Percentiles rank a stretch among this genome's conserved stretches.
phyloP scores from a whole-genome alignment of 2,329 filamentous ascomycete genomes.

The Colletotrichum falcatum region DNA sequence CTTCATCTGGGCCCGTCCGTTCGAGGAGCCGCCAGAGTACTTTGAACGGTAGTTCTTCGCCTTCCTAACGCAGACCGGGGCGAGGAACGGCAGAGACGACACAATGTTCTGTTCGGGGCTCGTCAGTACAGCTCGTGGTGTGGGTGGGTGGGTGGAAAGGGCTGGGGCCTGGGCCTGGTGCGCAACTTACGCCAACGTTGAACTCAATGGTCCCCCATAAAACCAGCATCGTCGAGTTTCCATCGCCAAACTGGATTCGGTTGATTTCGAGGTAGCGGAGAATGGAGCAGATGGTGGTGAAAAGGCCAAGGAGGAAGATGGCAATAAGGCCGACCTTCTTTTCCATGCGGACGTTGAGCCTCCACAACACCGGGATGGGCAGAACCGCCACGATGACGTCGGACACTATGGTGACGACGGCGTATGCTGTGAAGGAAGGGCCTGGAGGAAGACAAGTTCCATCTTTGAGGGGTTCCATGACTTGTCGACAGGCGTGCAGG shows the following conservation, averaged over 20 bases:
- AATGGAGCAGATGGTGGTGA: slow-evolving; percentile 67
- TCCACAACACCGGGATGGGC: slow-evolving; percentile 62
- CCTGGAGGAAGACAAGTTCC: slow-evolving; percentile 61
- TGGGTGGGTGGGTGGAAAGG: background rate
- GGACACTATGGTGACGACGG: slow-evolving; percentile 63
- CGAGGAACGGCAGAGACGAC: slow-evolving; percentile 59
- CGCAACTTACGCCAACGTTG: slow-evolving; percentile 63
- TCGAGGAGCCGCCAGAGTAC: slow-evolving; percentile 47
- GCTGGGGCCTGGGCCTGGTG: too few relatives aligned
- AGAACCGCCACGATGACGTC: slow-evolving; percentile 63
- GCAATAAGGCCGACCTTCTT: slow-evolving; percentile 64
- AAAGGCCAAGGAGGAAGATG: slow-evolving; percentile 65
- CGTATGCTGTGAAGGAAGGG: slow-evolving; percentile 64
- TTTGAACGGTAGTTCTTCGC: slow-evolving; percentile 57
- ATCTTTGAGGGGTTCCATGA: slow-evolving; percentile 56
- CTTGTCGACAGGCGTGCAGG: slow-evolving; percentile 60
- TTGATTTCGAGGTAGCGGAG: slow-evolving; percentile 64
- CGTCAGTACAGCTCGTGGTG: background rate
- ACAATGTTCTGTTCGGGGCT: slow-evolving; percentile 55
- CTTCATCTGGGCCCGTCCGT: slow-evolving; percentile 44
- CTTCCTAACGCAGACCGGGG: slow-evolving; percentile 57
- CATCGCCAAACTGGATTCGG: slow-evolving; percentile 61
- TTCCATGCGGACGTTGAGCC: slow-evolving; percentile 59
- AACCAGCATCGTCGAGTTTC: slow-evolving; percentile 67
- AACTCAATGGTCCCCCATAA: slow-evolving; percentile 69